Evolutionary conservation across 345 rosid species (phyloP).

Genomic region (Pseudoturritis turrita): DNA sequence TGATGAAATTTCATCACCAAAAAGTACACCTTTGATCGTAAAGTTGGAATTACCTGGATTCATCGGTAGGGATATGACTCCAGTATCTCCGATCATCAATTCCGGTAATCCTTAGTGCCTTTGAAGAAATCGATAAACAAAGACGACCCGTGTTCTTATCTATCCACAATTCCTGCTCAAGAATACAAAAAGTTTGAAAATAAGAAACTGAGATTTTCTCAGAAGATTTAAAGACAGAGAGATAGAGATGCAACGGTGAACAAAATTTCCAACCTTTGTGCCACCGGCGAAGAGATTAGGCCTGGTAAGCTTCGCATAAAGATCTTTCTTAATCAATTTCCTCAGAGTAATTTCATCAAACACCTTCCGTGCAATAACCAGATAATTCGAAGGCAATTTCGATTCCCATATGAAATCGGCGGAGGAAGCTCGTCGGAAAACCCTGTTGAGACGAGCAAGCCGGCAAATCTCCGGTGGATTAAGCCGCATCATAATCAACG

Average conservation of each 20-base stretch:
- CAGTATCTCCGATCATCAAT: conserved; percentile 78
- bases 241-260: not conserved
- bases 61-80: conserved; percentile 51
- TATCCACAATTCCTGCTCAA: conserved; percentile 56
- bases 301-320: conserved; percentile 41
- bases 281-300: conserved; percentile 45
- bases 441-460: conserved; percentile 46
- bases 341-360: conserved; percentile 34
- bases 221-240: not conserved
- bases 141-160: conserved; percentile 54
- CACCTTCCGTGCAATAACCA: conserved; percentile 35
- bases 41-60: conserved; percentile 47
- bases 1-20: not conserved
- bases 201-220: not conserved
- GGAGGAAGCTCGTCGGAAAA: conserved; percentile 51
- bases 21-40: not conserved
- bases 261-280: conserved; percentile 39
- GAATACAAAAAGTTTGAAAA: not conserved
- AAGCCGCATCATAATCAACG: conserved; percentile 41
- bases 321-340: conserved; percentile 38
- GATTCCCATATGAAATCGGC: conserved; percentile 69
- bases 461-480: conserved; percentile 57
- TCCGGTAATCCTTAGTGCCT: conserved; percentile 59
- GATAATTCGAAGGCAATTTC: conserved; percentile 50
- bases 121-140: conserved; percentile 57